Conservation (phyloP, 2,329 filamentous ascomycete species). For the Colletotrichum chlorophyti region DNA sequence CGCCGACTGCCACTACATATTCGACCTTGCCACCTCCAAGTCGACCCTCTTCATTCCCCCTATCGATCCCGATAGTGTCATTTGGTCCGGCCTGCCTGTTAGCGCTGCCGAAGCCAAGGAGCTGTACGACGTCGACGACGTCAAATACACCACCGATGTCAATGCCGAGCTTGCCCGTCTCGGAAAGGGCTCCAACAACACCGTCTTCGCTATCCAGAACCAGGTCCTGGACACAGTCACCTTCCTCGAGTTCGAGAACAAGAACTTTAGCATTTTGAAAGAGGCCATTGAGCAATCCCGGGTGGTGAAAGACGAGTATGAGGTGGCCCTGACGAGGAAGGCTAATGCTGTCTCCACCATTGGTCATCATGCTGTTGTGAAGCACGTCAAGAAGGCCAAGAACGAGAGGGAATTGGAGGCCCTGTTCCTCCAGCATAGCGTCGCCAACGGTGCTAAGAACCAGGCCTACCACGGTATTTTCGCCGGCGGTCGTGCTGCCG, state of each 20-base stretch:
- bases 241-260: slow-evolving; percentile 63
- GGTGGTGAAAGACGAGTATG: slow-evolving; percentile 77
- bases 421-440: slow-evolving; percentile 77
- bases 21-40: slow-evolving; percentile 76
- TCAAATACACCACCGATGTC: slow-evolving; percentile 75
- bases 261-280: slow-evolving; percentile 59
- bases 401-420: slow-evolving; percentile 88
- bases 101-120: slow-evolving; percentile 76
- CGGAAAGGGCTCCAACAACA: slow-evolving; percentile 47
- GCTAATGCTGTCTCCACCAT: slow-evolving; percentile 74
- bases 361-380: slow-evolving; percentile 69
- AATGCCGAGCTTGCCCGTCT: slow-evolving; percentile 72
- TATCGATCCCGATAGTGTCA: slow-evolving; percentile 84
- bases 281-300: slow-evolving; percentile 72
- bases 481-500: slow-evolving; percentile 79
- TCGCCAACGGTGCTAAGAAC: slow-evolving; percentile 77
- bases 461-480: slow-evolving; percentile 91
- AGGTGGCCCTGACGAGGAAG: slow-evolving; percentile 74
- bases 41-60: slow-evolving; percentile 92
- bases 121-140: slow-evolving; percentile 83
- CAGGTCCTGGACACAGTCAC: slow-evolving; percentile 77
- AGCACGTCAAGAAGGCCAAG: slow-evolving; percentile 65
- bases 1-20: slow-evolving; percentile 80
- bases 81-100: slow-evolving; percentile 91
- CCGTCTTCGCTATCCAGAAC: slow-evolving; percentile 78